Evolutionary conservation across 257 asterid species (phyloP).

Genomic region (Cinchona pubescens): DNA sequence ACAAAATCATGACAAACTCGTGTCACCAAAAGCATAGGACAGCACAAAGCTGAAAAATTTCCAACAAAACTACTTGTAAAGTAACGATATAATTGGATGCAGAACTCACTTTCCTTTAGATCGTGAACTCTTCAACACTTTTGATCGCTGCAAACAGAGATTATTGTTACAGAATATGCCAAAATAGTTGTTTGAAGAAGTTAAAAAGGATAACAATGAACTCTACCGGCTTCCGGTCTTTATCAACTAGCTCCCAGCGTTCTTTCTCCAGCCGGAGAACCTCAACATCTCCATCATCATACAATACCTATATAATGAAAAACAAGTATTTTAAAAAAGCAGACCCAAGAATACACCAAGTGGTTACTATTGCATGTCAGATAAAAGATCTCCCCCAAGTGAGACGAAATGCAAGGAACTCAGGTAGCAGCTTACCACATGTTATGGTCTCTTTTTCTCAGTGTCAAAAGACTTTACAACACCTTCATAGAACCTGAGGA

Average conservation of each 20-base stretch:
- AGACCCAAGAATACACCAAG: background rate
- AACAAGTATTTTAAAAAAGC: background rate
- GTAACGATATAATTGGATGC: slow-evolving; percentile 14
- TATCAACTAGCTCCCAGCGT: slow-evolving; percentile 43
- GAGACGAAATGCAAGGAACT: slow-evolving; percentile 16
- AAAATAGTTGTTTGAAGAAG: slow-evolving; percentile 1
- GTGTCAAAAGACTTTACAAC: slow-evolving; percentile 77
- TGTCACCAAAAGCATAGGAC: background rate
- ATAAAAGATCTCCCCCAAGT: background rate
- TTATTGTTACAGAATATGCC: slow-evolving; percentile 15
- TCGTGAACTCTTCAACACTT: slow-evolving; percentile 45
- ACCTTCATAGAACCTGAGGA: slow-evolving; percentile 82
- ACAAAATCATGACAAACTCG: background rate
- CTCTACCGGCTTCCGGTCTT: slow-evolving; percentile 38
- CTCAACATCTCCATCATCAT: slow-evolving; percentile 55
- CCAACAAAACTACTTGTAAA: background rate
- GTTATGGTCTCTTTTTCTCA: slow-evolving; percentile 73
- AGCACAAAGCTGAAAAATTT: slow-evolving; percentile 12
- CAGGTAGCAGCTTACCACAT: slow-evolving; percentile 64
- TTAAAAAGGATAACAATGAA: background rate
- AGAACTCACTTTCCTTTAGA: slow-evolving; percentile 60
- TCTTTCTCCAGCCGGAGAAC: slow-evolving; percentile 54
- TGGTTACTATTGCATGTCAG: background rate
- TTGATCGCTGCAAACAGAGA: slow-evolving; percentile 56
- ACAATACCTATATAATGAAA: slow-evolving; percentile 38